Evolutionary conservation across 164 flowering plant species (phyloP).

Genomic region (Malania oleifera): DNA sequence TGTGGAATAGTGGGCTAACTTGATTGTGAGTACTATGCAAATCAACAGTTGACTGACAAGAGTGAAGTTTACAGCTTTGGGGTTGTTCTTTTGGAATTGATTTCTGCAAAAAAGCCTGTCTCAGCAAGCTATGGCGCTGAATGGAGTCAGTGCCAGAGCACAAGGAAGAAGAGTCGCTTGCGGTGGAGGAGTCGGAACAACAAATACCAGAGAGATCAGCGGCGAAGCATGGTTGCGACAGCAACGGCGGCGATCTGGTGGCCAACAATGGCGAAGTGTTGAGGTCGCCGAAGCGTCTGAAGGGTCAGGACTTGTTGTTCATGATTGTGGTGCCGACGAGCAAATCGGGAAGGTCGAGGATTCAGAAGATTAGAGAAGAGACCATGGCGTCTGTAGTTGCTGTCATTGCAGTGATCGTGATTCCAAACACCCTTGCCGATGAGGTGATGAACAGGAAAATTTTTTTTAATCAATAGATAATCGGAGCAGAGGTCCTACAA

Average conservation of each 20-base stretch:
- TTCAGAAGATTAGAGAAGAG: constrained; percentile 74
- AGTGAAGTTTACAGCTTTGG: constrained; percentile 96
- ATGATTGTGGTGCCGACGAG: constrained; percentile 69
- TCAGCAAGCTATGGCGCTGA: constrained; percentile 71
- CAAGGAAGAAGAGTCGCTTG: too few relatives aligned
- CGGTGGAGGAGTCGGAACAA: neutral
- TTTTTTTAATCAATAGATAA: too few relatives aligned
- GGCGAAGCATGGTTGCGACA: constrained; percentile 44
- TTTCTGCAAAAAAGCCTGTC: constrained; percentile 84
- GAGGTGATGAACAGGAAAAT: too few relatives aligned
- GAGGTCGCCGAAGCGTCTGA: constrained; percentile 40
- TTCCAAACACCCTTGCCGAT: too few relatives aligned
- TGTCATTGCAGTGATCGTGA: too few relatives aligned
- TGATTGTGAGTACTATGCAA: constrained; percentile 94
- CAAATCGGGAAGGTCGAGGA: constrained; percentile 77
- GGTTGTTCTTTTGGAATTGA: constrained; percentile 85
- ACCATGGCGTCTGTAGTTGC: too few relatives aligned
- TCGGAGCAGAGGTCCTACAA: too few relatives aligned
- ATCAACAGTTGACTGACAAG: constrained; percentile 81
- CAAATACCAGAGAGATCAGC: neutral
- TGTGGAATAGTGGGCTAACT: constrained; percentile 91
- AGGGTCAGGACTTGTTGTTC: constrained; percentile 51
- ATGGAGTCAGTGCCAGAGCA: too few relatives aligned
- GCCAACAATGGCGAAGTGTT: constrained; percentile 8
- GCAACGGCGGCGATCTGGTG: constrained; percentile 11